Evolutionary conservation across 805 yeast species (phyloP).

Genomic region (Ogataea pilisensis): DNA sequence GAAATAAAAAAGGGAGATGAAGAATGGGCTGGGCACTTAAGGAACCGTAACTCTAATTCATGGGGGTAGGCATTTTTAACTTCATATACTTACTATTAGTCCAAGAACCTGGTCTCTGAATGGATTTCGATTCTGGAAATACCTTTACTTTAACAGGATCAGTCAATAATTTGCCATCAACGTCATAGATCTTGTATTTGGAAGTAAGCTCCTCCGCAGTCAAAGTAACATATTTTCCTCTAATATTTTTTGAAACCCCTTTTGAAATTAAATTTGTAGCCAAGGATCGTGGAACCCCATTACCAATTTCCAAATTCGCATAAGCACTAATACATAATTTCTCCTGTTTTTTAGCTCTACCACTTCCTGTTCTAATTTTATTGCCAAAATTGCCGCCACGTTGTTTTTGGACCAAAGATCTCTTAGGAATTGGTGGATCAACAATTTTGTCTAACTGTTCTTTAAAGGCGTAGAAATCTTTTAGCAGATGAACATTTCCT

Average conservation of each 20-base stretch:
- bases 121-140: slow-evolving; percentile 13
- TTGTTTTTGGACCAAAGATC: slow-evolving; percentile 15
- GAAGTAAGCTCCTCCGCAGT: slow-evolving; percentile 40
- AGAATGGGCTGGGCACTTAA: no score
- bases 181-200: slow-evolving; percentile 38
- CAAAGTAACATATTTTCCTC: slow-evolving; percentile 49
- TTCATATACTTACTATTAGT: no score
- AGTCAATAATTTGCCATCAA: slow-evolving; percentile 36
- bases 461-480: slow-evolving; percentile 42
- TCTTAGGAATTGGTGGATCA: slow-evolving; percentile 22
- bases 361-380: neutral
- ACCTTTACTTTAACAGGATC: slow-evolving; percentile 23
- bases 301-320: slow-evolving; percentile 38
- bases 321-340: slow-evolving; percentile 37
- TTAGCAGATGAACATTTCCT: slow-evolving; percentile 40
- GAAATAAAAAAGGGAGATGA: neutral
- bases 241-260: slow-evolving; percentile 41
- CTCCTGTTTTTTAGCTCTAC: slow-evolving; percentile 1
- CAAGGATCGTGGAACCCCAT: slow-evolving; percentile 41
- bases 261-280: slow-evolving; percentile 41
- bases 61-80: no score
- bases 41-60: no score
- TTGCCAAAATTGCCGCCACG: neutral
- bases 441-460: slow-evolving; percentile 38
- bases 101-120: neutral